Base-by-base conservation (phyloP, 2,329 filamentous ascomycete genomes). In the Diaporthe destruens region DNA sequence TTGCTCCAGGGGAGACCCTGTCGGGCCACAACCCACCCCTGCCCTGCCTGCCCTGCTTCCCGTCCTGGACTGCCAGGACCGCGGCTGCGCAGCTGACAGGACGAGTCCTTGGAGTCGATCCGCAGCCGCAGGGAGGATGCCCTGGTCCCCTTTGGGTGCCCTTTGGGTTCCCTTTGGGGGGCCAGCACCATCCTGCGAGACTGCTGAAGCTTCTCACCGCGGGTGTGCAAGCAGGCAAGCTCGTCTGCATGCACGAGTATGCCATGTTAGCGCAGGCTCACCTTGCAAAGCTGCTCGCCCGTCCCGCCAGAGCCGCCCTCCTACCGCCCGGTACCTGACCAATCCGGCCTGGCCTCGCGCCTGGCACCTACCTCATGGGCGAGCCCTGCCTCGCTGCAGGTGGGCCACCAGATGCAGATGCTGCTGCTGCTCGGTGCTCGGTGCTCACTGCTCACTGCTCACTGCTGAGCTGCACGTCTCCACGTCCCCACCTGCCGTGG, bases 111-210 rank as follows among this genome's bases (percentile, higher is more conserved):
- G 42, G 67, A 57, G 54, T 51, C 54, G 36, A 59, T 54, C 39
- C 63, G 61, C 71, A 72, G 54, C 39, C 63, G 61, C 71, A 72
- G 54, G 54, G 71, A 57, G 54, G 66, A 65, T 71, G 71, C 53
- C 53, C 51, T 53, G 44, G 25, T 44, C 57, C 44, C n/a, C n/a
- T n/a, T n/a, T n/a, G n/a, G n/a, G n/a, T n/a, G n/a, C n/a, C n/a
- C n/a, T n/a, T n/a, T n/a, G n/a, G n/a, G n/a, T n/a, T n/a, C n/a
- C n/a, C n/a, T n/a, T n/a, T n/a, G n/a, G n/a, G n/a, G n/a, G n/a
- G n/a, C 29, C 29, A 29, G 29, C 29, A 5, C 29, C 29, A 29
- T 2, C 29, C 29, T 29, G 29, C 29, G 14, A 34, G 55, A n/a
- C n/a, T 54, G 44, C 47, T 66, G 61, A 69, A 61, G 34, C 51